phyloP scores from a whole-genome alignment of 495 filamentous ascomycete species.

The Penicillium roqueforti region DNA sequence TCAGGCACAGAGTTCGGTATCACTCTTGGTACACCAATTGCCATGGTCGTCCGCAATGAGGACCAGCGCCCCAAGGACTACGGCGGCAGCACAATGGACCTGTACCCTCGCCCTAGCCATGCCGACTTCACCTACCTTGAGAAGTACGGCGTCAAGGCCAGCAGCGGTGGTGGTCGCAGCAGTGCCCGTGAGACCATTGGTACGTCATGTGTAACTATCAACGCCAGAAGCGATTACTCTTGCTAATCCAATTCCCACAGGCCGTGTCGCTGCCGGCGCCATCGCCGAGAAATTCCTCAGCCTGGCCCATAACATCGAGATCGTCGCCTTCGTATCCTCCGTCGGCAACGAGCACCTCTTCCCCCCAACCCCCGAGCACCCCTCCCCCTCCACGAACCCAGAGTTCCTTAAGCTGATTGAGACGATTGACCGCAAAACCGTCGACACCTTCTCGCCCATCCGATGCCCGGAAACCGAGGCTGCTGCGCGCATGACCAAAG shows the following conservation, averaged over 20 bases:
- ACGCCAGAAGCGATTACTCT: background rate
- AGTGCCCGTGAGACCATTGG: constrained; percentile 92
- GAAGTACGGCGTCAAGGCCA: constrained; percentile 96
- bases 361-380: constrained; percentile 71
- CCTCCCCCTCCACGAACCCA: constrained; percentile 73
- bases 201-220: constrained; percentile 23
- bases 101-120: constrained; percentile 86
- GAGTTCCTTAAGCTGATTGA: constrained; percentile 74
- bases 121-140: constrained; percentile 96
- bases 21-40: constrained; percentile 91
- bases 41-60: constrained; percentile 81
- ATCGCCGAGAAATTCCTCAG: constrained; percentile 92
- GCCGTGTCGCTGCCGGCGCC: constrained; percentile 89
- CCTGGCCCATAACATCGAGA: constrained; percentile 78
- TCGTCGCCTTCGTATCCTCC: constrained; percentile 84
- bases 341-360: constrained; percentile 82
- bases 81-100: constrained; percentile 83
- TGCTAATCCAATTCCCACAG: constrained; percentile 23
- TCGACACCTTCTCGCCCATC: constrained; percentile 79
- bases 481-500: constrained; percentile 67
- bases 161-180: constrained; percentile 86
- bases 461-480: constrained; percentile 72
- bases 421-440: constrained; percentile 67
- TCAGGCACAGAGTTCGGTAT: constrained; percentile 91
- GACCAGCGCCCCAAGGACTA: constrained; percentile 96